A percentile compares a stretch with the other conserved stretches of the same genome.
Evolutionary conservation across 179 eudicot species (phyloP).

Genomic region (Drosera spatulata): DNA sequence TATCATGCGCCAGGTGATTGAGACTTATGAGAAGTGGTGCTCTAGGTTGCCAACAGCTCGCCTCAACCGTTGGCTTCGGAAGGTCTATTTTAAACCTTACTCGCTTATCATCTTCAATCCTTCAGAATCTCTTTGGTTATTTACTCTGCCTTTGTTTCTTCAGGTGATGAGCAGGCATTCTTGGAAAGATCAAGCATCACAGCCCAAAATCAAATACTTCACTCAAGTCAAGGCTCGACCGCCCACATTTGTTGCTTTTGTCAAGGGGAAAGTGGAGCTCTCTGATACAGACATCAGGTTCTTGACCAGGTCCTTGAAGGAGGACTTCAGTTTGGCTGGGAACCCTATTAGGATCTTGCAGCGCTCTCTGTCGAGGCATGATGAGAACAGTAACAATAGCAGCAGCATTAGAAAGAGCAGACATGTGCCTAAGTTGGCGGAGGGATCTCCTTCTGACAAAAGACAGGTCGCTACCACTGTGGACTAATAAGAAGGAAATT

Average conservation of each 20-base stretch:
- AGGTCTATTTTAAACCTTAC: constrained; percentile 32
- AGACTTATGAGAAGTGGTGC: constrained; percentile 91
- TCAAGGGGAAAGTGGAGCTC: constrained; percentile 56
- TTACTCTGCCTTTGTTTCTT: neutral
- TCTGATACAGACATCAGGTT: constrained; percentile 77
- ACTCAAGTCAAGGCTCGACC: constrained; percentile 98
- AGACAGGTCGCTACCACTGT: constrained; percentile 3
- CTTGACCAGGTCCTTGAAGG: constrained; percentile 73
- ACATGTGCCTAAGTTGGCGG: constrained; percentile 13
- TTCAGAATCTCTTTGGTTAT: too few relatives aligned
- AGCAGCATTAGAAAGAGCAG: constrained; percentile 14
- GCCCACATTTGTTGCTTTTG: constrained; percentile 92
- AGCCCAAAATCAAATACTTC: constrained; percentile 86
- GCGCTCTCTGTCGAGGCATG: constrained; percentile 31
- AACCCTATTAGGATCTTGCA: constrained; percentile 83
- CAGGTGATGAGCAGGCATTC: constrained; percentile 99
- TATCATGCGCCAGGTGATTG: constrained; percentile 65
- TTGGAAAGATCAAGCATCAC: constrained; percentile 85
- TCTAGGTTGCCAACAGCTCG: constrained; percentile 75
- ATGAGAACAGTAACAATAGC: constrained; percentile 9
- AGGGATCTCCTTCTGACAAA: constrained; percentile 24
- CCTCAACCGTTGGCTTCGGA: constrained; percentile 86
- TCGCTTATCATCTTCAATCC: neutral
- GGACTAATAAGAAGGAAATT: neutral
- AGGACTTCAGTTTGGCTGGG: constrained; percentile 89